Evolutionary conservation across 352 stramenopile genomes (phyloP).

Genomic region (Globisporangium apiculatum): DNA sequence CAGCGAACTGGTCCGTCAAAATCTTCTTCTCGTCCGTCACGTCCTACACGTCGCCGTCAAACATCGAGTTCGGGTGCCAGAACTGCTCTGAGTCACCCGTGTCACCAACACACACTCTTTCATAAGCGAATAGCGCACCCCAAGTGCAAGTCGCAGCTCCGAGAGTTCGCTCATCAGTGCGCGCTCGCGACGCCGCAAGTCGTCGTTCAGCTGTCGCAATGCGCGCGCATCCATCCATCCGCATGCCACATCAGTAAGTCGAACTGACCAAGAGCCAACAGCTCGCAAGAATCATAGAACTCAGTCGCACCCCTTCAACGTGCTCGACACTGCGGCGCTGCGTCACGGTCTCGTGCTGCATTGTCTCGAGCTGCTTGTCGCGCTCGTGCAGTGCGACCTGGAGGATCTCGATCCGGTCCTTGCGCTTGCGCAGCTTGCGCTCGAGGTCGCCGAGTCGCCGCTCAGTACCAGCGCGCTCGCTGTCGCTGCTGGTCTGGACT

Average conservation of each 20-base stretch:
- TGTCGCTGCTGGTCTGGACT: constrained; percentile 13
- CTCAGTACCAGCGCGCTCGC: constrained; percentile 18
- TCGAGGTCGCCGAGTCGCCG: constrained; percentile 26
- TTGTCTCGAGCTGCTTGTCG: constrained; percentile 34
- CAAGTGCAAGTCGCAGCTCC: constrained; percentile 36
- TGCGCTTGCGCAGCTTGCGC: constrained; percentile 30
- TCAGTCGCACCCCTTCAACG: constrained; percentile 32
- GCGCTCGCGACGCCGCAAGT: constrained; percentile 42
- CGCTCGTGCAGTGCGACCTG: constrained; percentile 36
- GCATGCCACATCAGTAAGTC: background rate
- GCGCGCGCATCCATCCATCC: background rate
- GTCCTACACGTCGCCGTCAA: constrained; percentile 22
- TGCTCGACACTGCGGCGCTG: constrained; percentile 32
- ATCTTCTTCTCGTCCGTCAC: constrained; percentile 45
- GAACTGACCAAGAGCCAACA: no score
- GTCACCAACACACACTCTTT: no score
- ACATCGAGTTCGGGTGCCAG: background rate
- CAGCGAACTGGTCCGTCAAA: constrained; percentile 37
- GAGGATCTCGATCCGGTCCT: constrained; percentile 30
- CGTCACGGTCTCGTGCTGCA: constrained; percentile 30
- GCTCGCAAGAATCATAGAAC: background rate
- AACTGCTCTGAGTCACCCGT: no score
- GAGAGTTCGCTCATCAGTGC: constrained; percentile 48
- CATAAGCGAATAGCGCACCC: constrained; percentile 17
- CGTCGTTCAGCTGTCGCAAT: constrained; percentile 25